phyloP scores from a whole-genome alignment of 1,284 basidiomycete genomes.

The Ceratobasidium theobromae region DNA sequence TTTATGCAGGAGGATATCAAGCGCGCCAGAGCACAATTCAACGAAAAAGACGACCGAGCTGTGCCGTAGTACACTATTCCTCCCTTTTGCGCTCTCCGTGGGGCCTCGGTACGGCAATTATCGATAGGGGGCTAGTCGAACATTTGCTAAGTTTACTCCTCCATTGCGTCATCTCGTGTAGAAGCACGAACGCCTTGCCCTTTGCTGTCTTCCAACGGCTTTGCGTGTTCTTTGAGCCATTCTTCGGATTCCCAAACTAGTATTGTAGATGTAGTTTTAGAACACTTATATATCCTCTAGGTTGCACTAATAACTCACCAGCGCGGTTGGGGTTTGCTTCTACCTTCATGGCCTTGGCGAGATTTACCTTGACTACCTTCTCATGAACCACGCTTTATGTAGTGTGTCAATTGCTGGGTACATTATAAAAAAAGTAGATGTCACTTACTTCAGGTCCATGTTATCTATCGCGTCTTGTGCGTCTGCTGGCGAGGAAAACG shows the following conservation, averaged over 20 bases:
- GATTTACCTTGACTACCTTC: conserved; percentile 72
- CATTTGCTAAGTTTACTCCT: conserved; percentile 48
- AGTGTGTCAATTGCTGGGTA: neutral
- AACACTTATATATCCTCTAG: neutral
- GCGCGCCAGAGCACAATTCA: conserved; percentile 78
- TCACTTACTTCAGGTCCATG: conserved; percentile 81
- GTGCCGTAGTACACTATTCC: neutral
- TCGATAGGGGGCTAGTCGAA: no score
- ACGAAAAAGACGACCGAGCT: conserved; percentile 53
- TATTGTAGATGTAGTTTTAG: neutral
- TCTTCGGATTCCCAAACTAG: conserved; percentile 85
- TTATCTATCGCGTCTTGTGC: conserved; percentile 87
- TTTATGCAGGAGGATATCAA: conserved; percentile 93
- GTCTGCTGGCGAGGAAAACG: conserved; percentile 70
- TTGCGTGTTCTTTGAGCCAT: conserved; percentile 71
- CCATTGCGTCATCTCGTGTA: conserved; percentile 59
- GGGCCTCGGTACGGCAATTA: no score
- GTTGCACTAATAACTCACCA: conserved; percentile 50
- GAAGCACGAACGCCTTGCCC: conserved; percentile 47
- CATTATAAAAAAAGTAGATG: neutral
- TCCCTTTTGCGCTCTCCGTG: no score
- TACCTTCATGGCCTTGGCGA: conserved; percentile 71
- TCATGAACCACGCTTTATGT: conserved; percentile 44
- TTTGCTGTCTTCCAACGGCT: conserved; percentile 71
- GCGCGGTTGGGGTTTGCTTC: conserved; percentile 71